Evolutionary conservation across 768 basidiomycete species (phyloP).

Genomic region (Polyporus arcularius): DNA sequence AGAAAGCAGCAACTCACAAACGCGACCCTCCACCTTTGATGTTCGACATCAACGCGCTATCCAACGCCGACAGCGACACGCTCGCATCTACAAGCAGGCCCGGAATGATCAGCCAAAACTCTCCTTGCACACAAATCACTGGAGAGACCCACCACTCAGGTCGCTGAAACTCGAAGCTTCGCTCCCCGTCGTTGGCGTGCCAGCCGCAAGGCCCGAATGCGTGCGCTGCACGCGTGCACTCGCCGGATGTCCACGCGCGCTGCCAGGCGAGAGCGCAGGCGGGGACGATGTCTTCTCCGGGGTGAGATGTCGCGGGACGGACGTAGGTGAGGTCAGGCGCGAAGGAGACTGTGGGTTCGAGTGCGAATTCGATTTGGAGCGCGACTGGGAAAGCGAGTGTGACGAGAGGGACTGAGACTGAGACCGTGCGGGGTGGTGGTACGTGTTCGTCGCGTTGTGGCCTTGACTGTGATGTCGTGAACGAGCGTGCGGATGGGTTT

Average conservation of each 20-base stretch:
- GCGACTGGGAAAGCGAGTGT: constrained; percentile 4
- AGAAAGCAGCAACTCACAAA: constrained; percentile 52
- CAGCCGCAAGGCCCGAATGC: constrained; percentile 42
- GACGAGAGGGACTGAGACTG: constrained; percentile 11
- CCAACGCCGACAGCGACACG: constrained; percentile 75
- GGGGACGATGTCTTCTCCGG: constrained; percentile 63
- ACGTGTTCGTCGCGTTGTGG: not conserved
- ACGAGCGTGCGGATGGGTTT: constrained; percentile 9
- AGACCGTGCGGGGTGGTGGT: constrained; percentile 4
- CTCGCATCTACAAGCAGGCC: constrained; percentile 54
- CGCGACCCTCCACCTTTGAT: constrained; percentile 66
- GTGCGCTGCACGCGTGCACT: constrained; percentile 10
- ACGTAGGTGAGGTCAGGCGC: constrained; percentile 13
- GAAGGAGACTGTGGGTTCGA: constrained; percentile 14
- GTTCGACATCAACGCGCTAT: constrained; percentile 80
- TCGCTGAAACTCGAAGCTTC: constrained; percentile 86
- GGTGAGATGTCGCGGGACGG: constrained; percentile 35
- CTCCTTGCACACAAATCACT: not conserved
- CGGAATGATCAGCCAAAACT: not conserved
- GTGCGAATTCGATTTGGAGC: constrained; percentile 2
- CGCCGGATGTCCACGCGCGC: constrained; percentile 49
- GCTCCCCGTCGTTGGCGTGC: constrained; percentile 64
- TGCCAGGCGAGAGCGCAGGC: constrained; percentile 56
- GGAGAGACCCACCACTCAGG: constrained; percentile 63
- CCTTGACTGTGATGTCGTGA: constrained; percentile 4